Evolutionary conservation across 805 yeast genomes (phyloP).

Genomic region (Pichia cabralensis): DNA sequence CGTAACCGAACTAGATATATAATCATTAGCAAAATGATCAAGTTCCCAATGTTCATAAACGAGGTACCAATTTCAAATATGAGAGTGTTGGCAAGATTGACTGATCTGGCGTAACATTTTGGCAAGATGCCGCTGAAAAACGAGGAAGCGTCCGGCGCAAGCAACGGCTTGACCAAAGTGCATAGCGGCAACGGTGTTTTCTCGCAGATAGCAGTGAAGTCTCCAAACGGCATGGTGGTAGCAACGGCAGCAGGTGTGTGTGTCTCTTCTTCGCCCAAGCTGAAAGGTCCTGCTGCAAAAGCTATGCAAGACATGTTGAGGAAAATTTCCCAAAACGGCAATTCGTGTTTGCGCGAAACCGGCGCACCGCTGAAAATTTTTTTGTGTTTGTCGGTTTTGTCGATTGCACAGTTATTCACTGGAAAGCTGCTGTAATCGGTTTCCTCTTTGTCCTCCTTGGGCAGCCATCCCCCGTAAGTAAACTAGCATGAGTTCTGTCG

Average conservation of each 20-base stretch:
- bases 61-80: constrained; percentile 86
- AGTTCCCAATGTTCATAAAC: constrained; percentile 69
- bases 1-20: constrained; percentile 70
- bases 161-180: constrained; percentile 50
- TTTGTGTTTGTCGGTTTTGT: too few species aligned
- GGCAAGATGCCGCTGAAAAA: constrained; percentile 58
- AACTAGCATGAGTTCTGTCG: constrained; percentile 27
- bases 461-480: too few species aligned
- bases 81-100: constrained; percentile 82
- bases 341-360: too few species aligned
- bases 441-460: too few species aligned
- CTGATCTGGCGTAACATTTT: constrained; percentile 74
- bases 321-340: neutral
- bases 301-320: too few species aligned
- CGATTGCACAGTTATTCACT: too few species aligned
- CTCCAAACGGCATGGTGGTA: constrained; percentile 62
- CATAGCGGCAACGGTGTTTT: constrained; percentile 73
- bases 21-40: constrained; percentile 56
- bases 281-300: too few species aligned
- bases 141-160: constrained; percentile 24
- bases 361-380: constrained; percentile 1
- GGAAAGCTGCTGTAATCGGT: too few species aligned
- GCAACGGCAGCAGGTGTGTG: too few species aligned
- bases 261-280: too few species aligned
- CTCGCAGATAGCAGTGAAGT: constrained; percentile 51